Percentiles rank a stretch among this genome's conserved stretches.
Evolutionary conservation across 1,284 basidiomycete species (phyloP).

Genomic region (Moniliophthora roreri): DNA sequence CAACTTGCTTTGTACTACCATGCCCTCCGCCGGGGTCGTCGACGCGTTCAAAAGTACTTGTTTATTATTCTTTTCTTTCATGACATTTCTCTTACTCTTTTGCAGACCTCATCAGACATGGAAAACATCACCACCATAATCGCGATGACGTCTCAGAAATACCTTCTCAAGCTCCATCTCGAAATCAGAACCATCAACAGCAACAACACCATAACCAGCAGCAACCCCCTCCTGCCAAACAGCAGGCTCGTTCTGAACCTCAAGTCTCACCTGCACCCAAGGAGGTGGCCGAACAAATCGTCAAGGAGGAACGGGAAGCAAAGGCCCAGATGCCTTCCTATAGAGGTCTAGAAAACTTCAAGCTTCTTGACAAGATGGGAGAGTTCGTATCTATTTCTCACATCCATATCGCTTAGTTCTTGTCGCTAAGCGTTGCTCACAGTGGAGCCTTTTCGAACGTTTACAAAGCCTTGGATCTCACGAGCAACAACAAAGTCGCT

Average conservation of each 20-base stretch:
- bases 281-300: constrained; percentile 71
- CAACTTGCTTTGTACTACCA: constrained; percentile 15
- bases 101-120: constrained; percentile 84
- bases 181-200: constrained; percentile 21
- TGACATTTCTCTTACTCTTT: constrained; percentile 17
- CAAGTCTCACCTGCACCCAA: constrained; percentile 37
- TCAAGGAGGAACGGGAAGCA: constrained; percentile 75
- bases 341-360: constrained; percentile 83
- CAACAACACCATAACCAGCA: constrained; percentile 27
- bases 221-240: no score
- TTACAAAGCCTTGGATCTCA: constrained; percentile 87
- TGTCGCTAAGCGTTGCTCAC: constrained; percentile 13
- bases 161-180: constrained; percentile 20
- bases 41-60: constrained; percentile 73
- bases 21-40: constrained; percentile 52
- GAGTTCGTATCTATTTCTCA: constrained; percentile 61
- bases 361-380: constrained; percentile 91
- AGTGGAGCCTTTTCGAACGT: constrained; percentile 99
- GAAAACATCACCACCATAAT: constrained; percentile 61
- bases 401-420: constrained; percentile 13
- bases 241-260: constrained; percentile 14
- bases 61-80: constrained; percentile 11
- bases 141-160: constrained; percentile 31
- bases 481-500: constrained; percentile 83
- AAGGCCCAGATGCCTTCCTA: constrained; percentile 81